Conservation (phyloP, 2,329 filamentous ascomycete species). For the Penicillium digitatum region DNA sequence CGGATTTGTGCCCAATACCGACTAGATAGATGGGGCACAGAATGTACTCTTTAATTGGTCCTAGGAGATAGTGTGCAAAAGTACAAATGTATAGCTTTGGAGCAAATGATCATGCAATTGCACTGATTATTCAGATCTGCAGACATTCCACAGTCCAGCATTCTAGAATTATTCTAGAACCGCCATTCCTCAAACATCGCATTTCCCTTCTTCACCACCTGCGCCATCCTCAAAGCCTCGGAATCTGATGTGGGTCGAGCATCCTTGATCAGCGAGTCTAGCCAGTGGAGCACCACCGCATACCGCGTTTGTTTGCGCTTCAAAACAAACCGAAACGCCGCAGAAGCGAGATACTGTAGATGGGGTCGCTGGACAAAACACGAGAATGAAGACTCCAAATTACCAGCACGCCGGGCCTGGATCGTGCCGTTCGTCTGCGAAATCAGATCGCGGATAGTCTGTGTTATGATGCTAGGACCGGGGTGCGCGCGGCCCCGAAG, state of each 20-base stretch:
- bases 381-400: constrained; percentile 36
- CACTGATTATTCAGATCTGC: not conserved
- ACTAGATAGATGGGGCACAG: not conserved
- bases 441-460: constrained; percentile 62
- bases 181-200: constrained; percentile 37
- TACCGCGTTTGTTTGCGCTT: constrained; percentile 68
- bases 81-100: not conserved
- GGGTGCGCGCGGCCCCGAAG: constrained; percentile 56
- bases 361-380: constrained; percentile 61
- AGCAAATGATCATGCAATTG: not conserved
- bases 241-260: constrained; percentile 37
- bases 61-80: not conserved
- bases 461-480: constrained; percentile 56
- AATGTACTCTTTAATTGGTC: not conserved
- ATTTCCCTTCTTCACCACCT: constrained; percentile 34
- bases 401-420: constrained; percentile 44
- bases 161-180: constrained; percentile 18
- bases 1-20: constrained; percentile 12
- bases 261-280: constrained; percentile 50
- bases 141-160: not conserved
- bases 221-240: constrained; percentile 32
- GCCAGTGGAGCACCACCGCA: constrained; percentile 62
- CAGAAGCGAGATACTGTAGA: constrained; percentile 61
- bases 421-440: constrained; percentile 63
- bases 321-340: constrained; percentile 67